These are phyloP conservation scores for Metrosideros polymorpha DNA, from an alignment of 441 rosid genomes.

Conservation along the genomic window DNA sequence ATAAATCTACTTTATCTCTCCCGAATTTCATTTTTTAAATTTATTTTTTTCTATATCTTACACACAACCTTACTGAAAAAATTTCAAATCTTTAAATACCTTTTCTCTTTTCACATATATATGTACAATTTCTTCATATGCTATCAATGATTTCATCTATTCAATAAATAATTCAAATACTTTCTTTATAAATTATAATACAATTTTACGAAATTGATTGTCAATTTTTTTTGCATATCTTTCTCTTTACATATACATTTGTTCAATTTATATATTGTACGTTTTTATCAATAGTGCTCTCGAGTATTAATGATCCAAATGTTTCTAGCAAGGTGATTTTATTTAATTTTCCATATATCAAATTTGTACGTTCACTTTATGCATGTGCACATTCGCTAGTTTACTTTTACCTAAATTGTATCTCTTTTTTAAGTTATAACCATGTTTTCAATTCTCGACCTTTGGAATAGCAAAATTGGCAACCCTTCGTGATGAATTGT, in stretches of 20 bases:
- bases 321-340: neutral
- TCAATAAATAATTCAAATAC: neutral
- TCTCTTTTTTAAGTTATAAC: neutral
- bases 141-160: neutral
- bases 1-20: no score
- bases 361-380: neutral
- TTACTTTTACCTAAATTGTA: neutral
- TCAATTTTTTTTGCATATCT: neutral
- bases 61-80: no score
- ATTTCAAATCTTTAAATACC: no score
- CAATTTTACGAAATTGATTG: neutral
- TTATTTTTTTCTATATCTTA: no score
- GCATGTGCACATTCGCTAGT: neutral
- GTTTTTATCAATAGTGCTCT: neutral
- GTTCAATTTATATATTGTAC: neutral
- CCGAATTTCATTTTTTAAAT: no score
- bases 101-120: no score
- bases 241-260: neutral
- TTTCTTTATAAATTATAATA: neutral
- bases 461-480: neutral
- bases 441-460: neutral
- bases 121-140: no score
- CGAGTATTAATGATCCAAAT: neutral
- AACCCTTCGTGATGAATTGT: neutral
- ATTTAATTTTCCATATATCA: neutral